phyloP scores from a whole-genome alignment of 768 basidiomycete genomes.

The Lactifluus hygrophoroides region DNA sequence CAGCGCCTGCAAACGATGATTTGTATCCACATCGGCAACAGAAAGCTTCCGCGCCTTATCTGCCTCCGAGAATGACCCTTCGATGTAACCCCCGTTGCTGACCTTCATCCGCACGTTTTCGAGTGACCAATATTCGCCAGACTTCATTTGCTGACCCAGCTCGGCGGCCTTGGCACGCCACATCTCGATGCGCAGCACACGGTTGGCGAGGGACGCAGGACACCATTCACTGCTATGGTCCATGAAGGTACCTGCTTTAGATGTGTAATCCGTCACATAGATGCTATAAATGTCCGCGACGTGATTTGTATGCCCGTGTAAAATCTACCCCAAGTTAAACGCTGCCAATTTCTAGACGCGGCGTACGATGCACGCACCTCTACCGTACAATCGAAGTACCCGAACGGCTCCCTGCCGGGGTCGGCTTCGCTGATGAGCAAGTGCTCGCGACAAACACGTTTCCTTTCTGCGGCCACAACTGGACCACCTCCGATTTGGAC shows the following conservation, averaged over 20 bases:
- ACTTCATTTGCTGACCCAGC: slow-evolving; percentile 14
- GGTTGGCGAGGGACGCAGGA: slow-evolving; percentile 10
- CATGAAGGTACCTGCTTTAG: slow-evolving; percentile 3
- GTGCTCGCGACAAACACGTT: slow-evolving; percentile 30
- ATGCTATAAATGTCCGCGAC: slow-evolving; percentile 15
- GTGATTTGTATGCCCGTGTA: slow-evolving; percentile 13
- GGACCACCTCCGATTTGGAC: slow-evolving; percentile 17
- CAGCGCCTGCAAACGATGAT: slow-evolving; percentile 1
- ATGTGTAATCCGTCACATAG: slow-evolving; percentile 21
- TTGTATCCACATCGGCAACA: slow-evolving; percentile 2
- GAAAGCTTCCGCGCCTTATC: slow-evolving; percentile 16
- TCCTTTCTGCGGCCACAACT: not conserved
- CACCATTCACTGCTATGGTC: slow-evolving; percentile 16
- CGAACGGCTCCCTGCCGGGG: slow-evolving; percentile 35
- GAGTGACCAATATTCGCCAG: slow-evolving; percentile 20
- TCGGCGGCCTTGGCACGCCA: slow-evolving; percentile 16
- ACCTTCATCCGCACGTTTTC: slow-evolving; percentile 19
- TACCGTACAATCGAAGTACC: slow-evolving; percentile 56
- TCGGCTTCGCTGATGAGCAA: slow-evolving; percentile 42
- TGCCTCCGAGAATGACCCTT: slow-evolving; percentile 17
- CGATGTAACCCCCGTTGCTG: slow-evolving; percentile 6
- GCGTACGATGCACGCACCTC: slow-evolving; percentile 7
- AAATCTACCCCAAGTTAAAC: not conserved
- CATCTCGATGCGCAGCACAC: slow-evolving; percentile 20
- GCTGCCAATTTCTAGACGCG: not conserved